Evolutionary conservation across 2,329 filamentous ascomycete species (phyloP), one percentile per base, ranked within the genome.

Genomic region (Trichoderma polysporum): DNA sequence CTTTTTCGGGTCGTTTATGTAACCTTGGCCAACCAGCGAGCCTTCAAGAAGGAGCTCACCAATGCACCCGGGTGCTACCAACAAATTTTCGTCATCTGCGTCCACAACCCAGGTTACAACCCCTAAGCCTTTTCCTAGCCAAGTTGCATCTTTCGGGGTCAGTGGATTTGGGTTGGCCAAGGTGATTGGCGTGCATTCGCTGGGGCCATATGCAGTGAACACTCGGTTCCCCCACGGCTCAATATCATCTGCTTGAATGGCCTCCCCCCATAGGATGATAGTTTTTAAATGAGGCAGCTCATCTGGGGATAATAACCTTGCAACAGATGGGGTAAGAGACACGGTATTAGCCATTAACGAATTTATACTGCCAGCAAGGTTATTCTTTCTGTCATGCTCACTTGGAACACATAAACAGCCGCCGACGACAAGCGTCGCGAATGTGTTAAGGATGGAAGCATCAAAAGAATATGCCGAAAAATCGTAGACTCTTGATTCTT

Each of bases 381-480:
- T 75, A 66, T 84, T 83, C 61, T 84, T 77, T 2, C 83, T 79
- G 56, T 84, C 81, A 35, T 82, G 78, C 25, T 86, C 84, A 1
- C 82, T 84, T 0, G 84, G 82, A 17, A 86, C 82, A 70, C 83
- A 85, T 12, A 85, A 76, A 65, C 82, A 84, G 12, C 81, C 83
- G 31, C 83, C 83, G 2, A 61, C 45, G 5, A 45, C 39, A 0
- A 75, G 67, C 2, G 69, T 65, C 1, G 54, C 57, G 13, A 73
- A 69, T 0, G 66, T 49, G 3, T 71, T 68, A 1, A 64, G 31
- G 3, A 73, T 56, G 7, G 69, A 69, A 10, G 63, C 66, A 45
- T 73, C 73, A 57, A 74, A 75, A 37, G 58, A 68, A 56, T 73
- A 71, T 1, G 71, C 68, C 7, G 71, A 54, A 68, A 71, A 72